Base-by-base conservation (phyloP, 1,284 basidiomycete genomes). In the Cryptococcus jaspeensis region DNA sequence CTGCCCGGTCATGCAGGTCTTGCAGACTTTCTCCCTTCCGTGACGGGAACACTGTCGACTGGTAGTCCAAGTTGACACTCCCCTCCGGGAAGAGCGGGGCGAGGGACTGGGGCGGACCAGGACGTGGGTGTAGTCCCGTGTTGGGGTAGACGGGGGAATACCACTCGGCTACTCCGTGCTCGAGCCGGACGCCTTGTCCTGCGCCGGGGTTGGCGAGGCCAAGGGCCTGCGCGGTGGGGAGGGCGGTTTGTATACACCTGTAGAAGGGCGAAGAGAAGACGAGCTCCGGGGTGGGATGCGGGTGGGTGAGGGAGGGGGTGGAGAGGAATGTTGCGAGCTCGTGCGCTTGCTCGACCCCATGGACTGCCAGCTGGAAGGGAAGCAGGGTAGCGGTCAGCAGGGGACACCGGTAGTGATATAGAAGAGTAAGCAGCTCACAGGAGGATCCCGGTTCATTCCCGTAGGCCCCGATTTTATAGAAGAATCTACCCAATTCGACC, bases 81-180 rank as follows among this genome's bases (percentile, higher is more conserved):
- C 55, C 53, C 0, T 54, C 16, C 3, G 70, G 73, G 60, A 79
- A 77, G 53, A 66, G 62, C 5, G 50, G 47, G 2, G 61, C 58
- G 5, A 79, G 60, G 18, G 62, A 23, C 18, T 61, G 25, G 20
- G 74, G 53, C 44, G 63, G 23, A 43, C 64, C 52, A 41, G 73
- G 71, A 28, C 75, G 63, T 25, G 73, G 73, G 63, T 77, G 77
- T 45, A 80, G 63, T 41, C 74, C 66, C 20, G 74, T 74, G 6
- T 42, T 23, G 2, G 68, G 63, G 5, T 60, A 59, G 36, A 71
- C 66, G 22, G 67, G 61, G 1, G 74, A 75, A 59, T 75, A 77
- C 81, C 81, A 81, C 58, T 82, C 81, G 28, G 65, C 62, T 2
- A 81, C 64, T 1, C 80, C 80, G 47, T 80, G 79, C 54, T 82